A percentile compares a stretch with the other conserved stretches of the same genome.
Conservation (phyloP, 148 eudicot species). For the Amaranthus hypochondriacus region DNA sequence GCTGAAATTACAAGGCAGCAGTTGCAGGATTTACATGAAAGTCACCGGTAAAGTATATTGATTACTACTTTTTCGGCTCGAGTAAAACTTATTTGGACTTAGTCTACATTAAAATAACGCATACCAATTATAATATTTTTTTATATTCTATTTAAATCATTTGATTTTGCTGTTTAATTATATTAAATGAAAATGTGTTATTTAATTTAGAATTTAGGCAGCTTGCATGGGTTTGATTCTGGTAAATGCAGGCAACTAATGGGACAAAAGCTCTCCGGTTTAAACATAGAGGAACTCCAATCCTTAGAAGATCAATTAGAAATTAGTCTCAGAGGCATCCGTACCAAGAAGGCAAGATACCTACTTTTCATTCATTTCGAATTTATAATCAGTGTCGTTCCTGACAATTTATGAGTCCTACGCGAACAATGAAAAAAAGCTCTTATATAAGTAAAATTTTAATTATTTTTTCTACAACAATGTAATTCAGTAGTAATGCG, state of each 20-base stretch:
- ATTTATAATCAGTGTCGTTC: no score
- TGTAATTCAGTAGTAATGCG: no score
- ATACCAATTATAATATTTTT: no score
- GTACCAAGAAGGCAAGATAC: constrained; percentile 54
- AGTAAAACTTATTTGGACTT: no score
- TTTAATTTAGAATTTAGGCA: no score
- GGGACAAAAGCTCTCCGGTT: constrained; percentile 62
- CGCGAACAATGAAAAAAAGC: no score
- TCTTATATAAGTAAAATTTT: no score
- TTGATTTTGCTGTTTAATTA: background rate
- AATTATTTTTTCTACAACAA: no score
- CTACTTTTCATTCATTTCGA: background rate
- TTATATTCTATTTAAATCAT: constrained; percentile 1
- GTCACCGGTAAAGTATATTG: constrained; percentile 46
- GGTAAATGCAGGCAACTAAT: constrained; percentile 51
- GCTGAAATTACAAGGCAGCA: constrained; percentile 62
- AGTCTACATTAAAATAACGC: no score
- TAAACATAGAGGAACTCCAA: constrained; percentile 55
- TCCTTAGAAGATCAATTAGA: constrained; percentile 65
- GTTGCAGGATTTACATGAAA: constrained; percentile 59
- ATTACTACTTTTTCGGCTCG: background rate
- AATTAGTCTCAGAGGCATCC: constrained; percentile 51
- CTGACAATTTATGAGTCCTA: no score
- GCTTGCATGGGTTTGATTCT: background rate
- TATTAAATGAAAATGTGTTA: no score